Percentiles rank a stretch among this genome's conserved stretches.
These are phyloP conservation scores for Kodamaea sp. DNA, from an alignment of 1,139 yeast genomes.

Conservation along the genomic window DNA sequence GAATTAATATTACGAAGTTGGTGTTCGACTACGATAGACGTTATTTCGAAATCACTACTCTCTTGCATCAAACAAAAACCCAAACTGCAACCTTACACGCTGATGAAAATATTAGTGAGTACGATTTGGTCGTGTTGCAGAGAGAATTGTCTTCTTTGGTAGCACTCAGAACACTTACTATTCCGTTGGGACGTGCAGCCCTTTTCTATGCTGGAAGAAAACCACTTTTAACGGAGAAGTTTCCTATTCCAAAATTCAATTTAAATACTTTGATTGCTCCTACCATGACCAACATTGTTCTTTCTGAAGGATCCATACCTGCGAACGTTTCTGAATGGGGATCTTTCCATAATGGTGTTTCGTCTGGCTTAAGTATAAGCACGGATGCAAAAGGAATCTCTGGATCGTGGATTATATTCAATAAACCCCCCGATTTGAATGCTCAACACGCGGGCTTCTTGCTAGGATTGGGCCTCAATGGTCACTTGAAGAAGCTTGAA, in stretches of 20 bases:
- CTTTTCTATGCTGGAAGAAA: conserved; percentile 66
- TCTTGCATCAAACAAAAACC: conserved; percentile 68
- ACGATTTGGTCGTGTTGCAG: conserved; percentile 58
- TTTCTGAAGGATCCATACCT: conserved; percentile 57
- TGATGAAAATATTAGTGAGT: conserved; percentile 49
- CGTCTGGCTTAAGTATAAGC: conserved; percentile 81
- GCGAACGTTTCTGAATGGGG: conserved; percentile 73
- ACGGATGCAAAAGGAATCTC: conserved; percentile 68
- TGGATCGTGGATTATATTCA: conserved; percentile 92
- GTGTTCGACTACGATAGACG: conserved; percentile 80
- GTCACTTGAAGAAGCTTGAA: conserved; percentile 79
- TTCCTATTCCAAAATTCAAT: conserved; percentile 76
- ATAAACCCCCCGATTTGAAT: conserved; percentile 69
- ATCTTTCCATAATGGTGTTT: conserved; percentile 87
- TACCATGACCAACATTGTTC: conserved; percentile 59
- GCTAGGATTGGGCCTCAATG: conserved; percentile 89
- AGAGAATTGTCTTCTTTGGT: conserved; percentile 64
- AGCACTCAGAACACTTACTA: conserved; percentile 72
- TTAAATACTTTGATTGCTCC: conserved; percentile 70
- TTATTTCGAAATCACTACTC: conserved; percentile 70
- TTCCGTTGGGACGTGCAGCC: conserved; percentile 79
- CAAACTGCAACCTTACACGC: conserved; percentile 52
- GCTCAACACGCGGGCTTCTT: conserved; percentile 94
- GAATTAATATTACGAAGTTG: conserved; percentile 63
- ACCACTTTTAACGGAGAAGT: conserved; percentile 83